Evolutionary conservation across 2,329 filamentous ascomycete genomes (phyloP).

Genomic region (Tolypocladium tundrense): DNA sequence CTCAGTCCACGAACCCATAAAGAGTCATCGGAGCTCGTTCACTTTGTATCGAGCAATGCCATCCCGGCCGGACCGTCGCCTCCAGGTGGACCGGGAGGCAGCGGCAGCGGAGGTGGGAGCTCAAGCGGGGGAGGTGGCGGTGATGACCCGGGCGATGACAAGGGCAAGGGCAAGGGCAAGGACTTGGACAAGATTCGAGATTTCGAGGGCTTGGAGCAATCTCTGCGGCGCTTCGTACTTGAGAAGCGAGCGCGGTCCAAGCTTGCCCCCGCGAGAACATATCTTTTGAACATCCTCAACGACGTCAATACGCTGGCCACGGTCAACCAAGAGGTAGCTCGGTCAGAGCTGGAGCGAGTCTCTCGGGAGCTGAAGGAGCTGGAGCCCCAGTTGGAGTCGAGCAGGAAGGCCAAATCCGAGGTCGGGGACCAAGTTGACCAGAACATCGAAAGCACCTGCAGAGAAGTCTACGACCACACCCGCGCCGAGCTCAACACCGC

Average conservation of each 20-base stretch:
- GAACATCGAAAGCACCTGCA: constrained; percentile 75
- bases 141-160: constrained; percentile 44
- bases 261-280: constrained; percentile 88
- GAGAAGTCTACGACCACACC: constrained; percentile 77
- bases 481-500: constrained; percentile 63
- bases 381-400: constrained; percentile 76
- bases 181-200: constrained; percentile 80
- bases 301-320: constrained; percentile 75
- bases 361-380: constrained; percentile 69
- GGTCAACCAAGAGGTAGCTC: constrained; percentile 80
- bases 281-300: constrained; percentile 83
- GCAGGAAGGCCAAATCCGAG: constrained; percentile 67
- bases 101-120: constrained; percentile 41
- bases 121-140: constrained; percentile 44
- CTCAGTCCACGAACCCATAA: constrained; percentile 92
- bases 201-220: constrained; percentile 82
- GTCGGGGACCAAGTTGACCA: constrained; percentile 73
- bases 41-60: constrained; percentile 96
- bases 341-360: constrained; percentile 75
- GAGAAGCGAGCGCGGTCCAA: constrained; percentile 95
- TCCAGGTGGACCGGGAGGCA: constrained; percentile 42
- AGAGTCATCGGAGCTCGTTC: constrained; percentile 83
- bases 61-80: constrained; percentile 62
- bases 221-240: constrained; percentile 82
- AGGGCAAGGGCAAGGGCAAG: constrained; percentile 70